Evolutionary conservation across 1,284 basidiomycete genomes (phyloP).

Genomic region (Leccinum fallax): DNA sequence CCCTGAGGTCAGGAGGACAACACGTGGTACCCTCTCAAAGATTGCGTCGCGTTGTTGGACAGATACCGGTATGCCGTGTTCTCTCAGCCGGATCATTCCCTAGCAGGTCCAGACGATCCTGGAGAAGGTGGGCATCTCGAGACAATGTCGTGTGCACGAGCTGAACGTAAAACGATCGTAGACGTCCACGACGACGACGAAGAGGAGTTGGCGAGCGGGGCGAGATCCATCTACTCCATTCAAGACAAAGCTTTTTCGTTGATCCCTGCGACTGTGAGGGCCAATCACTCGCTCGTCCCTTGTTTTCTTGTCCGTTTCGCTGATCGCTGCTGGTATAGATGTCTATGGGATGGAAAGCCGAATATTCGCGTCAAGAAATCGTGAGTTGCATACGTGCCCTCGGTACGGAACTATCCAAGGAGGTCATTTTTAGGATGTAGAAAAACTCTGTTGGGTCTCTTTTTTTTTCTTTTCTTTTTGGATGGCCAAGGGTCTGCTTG

Average conservation of each 20-base stretch:
- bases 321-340: slow-evolving; percentile 24
- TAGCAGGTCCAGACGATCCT: slow-evolving; percentile 31
- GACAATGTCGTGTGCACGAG: not conserved
- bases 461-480: not conserved
- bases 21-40: slow-evolving; percentile 69
- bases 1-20: slow-evolving; percentile 62
- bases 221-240: slow-evolving; percentile 29
- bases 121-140: slow-evolving; percentile 23
- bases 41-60: slow-evolving; percentile 64
- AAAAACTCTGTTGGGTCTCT: not conserved
- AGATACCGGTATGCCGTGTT: slow-evolving; percentile 70
- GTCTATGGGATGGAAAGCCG: slow-evolving; percentile 33
- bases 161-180: slow-evolving; percentile 9
- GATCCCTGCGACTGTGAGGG: slow-evolving; percentile 30
- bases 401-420: slow-evolving; percentile 43
- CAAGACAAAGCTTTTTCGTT: slow-evolving; percentile 23
- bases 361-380: slow-evolving; percentile 30
- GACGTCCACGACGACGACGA: slow-evolving; percentile 17
- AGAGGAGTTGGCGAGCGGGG: slow-evolving; percentile 22
- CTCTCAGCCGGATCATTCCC: slow-evolving; percentile 59
- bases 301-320: not conserved
- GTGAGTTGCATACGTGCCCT: slow-evolving; percentile 43
- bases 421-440: slow-evolving; percentile 37
- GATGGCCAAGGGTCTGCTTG: not conserved
- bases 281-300: not conserved